Evolutionary conservation across 169 alveolate genomes (phyloP), one percentile per base, ranked within the genome.

Genomic region (Condylostoma magnum): DNA sequence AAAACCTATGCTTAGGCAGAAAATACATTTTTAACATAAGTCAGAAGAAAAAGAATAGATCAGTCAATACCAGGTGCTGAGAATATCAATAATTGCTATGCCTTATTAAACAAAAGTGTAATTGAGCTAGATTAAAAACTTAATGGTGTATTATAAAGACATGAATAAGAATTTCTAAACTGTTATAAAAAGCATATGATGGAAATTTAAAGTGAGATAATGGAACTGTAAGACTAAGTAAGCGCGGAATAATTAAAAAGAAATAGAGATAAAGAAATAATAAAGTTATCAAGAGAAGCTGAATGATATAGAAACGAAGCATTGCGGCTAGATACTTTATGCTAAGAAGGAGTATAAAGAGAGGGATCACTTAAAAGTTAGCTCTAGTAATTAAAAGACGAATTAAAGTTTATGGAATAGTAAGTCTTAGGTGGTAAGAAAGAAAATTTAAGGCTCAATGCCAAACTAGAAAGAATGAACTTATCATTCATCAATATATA

Each of bases 251-350:
- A 76, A 34, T 52, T 43, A 6, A 71, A 77, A 36, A 70, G 79
- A 6, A 77, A 69, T 44, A 50, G 70, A 51, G 85, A 82, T 20
- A 73, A 76, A 27, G 48, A 79, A 43, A 15, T 82, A 20, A 51
- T 50, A 12, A 44, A 38, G 4, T 47, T 82, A 22, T 79, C 71
- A 51, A 67, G 44, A 25, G 86, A 82, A 48, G 47, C 86, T 27
- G 86, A 82, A 41, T 77, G 86, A 80, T 82, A 77, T 51, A 36
- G 90, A 50, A 72, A 56, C 18, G 86, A 82, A 47, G 90, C 90
- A 0, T 31, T 82, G 2, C 56, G 69, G 44, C 69, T 82, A 20
- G 85, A 82, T 36, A 78, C 67, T 44, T 71, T 82, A 76, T 77
- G 79, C 65, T 77, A 82, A 33, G 84, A 82, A 18, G 63, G 57